Percentiles rank a stretch among this genome's conserved stretches.
Evolutionary conservation across 169 alveolate species (phyloP).

Genomic region (Plasmodium cynomolgi): DNA sequence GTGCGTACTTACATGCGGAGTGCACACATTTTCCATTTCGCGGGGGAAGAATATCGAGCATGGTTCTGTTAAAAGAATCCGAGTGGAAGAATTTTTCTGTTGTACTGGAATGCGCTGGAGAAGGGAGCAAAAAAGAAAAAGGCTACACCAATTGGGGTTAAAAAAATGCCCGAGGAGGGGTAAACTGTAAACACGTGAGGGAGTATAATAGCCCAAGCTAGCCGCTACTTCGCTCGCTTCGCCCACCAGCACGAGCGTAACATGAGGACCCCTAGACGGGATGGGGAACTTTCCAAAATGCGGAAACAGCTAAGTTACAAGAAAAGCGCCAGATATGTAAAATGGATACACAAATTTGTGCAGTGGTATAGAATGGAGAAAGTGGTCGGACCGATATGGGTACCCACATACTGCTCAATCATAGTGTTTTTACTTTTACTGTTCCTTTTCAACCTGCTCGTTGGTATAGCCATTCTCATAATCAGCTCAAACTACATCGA

Average conservation of each 20-base stretch:
- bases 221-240: not conserved
- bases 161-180: not conserved
- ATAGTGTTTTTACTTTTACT: conserved; percentile 40
- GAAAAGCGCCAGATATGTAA: conserved; percentile 20
- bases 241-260: not conserved
- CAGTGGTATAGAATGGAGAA: conserved; percentile 68
- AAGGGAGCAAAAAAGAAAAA: not conserved
- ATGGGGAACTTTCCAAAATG: not conserved
- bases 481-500: conserved; percentile 52
- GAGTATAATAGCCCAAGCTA: not conserved
- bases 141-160: not conserved
- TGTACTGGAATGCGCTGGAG: not conserved
- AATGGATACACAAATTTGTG: conserved; percentile 27
- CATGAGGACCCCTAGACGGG: not conserved
- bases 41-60: not conserved
- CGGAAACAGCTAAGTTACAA: conserved; percentile 28
- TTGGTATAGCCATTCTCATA: conserved; percentile 19
- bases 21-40: not conserved
- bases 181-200: not conserved
- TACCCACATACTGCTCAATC: conserved; percentile 24
- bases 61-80: not conserved
- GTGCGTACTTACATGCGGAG: not conserved
- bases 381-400: conserved; percentile 52
- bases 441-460: conserved; percentile 18
- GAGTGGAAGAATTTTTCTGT: not conserved